Evolutionary conservation across 306 rosid genomes (phyloP), one percentile per base, ranked within the genome.

Genomic region (Lablab purpureus): DNA sequence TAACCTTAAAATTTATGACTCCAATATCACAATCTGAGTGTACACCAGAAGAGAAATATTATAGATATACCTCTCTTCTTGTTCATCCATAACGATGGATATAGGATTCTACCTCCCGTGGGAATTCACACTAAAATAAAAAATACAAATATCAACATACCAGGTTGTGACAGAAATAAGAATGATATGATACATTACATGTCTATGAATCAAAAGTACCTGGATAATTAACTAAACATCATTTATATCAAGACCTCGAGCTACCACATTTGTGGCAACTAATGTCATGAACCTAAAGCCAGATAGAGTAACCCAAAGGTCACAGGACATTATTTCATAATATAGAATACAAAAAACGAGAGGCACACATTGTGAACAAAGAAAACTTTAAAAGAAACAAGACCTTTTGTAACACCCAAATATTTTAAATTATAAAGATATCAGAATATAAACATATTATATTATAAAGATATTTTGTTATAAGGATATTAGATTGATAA

Each of bases 181-280:
- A 71, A 73, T 19, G 10, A 17, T 8, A 13, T 34, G 71, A 56
- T 10, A 74, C 46, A 67, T 19, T 37, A 14, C n/a, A 59, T 6
- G 25, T 2, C 55, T 43, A 41, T 5, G 34, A 70, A 19, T 81
- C 10, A 28, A n/a, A 79, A 81, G 79, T 59, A 94, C 97, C 99
- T 95, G 97, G 65, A 95, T 92, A 74, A 95, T 87, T 83, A 95
- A 87, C 79, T 92, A 96, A 80, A 92, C 97, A 43, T 92, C 96
- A 74, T 95, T 87, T 73, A 95, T 95, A 84, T 95, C 99, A 80
- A 95, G 82, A 28, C 99, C 98, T 17, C 97, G 90, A 2, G 99
- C 98, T 18, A 94, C 99, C 80, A 95, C 99, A 83, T 95, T 92
- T 60, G 99, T 95, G n/a, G 99, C 98, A 11, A 92, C 99, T 78